A percentile compares a stretch with the other conserved stretches of the same genome.
phyloP scores from a whole-genome alignment of 345 rosid species.

The Odontarrhena argentea region DNA sequence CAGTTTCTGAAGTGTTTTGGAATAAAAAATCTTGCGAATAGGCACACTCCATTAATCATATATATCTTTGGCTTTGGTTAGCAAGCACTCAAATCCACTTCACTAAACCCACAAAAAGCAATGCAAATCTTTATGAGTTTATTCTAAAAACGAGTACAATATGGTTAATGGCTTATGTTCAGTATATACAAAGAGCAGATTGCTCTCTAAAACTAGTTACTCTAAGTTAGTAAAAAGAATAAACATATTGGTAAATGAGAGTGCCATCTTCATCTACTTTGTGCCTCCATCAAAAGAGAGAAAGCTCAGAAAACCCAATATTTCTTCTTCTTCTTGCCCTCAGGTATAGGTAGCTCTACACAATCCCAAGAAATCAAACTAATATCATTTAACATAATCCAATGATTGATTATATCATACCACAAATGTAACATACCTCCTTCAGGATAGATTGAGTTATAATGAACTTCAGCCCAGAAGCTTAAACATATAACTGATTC shows the following conservation, averaged over 20 bases:
- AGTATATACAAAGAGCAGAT: constrained; percentile 29
- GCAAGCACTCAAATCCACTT: not conserved
- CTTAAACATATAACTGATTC: constrained; percentile 79
- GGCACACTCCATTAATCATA: no score
- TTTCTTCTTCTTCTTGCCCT: constrained; percentile 45
- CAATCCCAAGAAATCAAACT: constrained; percentile 4
- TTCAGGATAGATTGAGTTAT: constrained; percentile 88
- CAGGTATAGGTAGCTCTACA: constrained; percentile 37
- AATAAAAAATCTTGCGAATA: no score
- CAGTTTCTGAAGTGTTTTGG: not conserved
- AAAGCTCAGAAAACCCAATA: constrained; percentile 40
- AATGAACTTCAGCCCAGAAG: constrained; percentile 99
- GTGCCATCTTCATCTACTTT: constrained; percentile 13
- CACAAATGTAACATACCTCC: constrained; percentile 56
- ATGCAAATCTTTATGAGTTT: not conserved
- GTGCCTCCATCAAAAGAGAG: constrained; percentile 2
- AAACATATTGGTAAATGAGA: not conserved
- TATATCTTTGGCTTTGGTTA: not conserved
- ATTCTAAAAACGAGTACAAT: constrained; percentile 14
- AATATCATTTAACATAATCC: constrained; percentile 1
- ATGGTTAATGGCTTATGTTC: constrained; percentile 21
- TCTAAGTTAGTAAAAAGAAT: constrained; percentile 41
- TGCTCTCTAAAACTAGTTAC: constrained; percentile 14
- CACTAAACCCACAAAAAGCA: not conserved
- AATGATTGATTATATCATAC: not conserved